A percentile compares a stretch with the other conserved stretches of the same genome.
These are phyloP conservation scores for Chlamydomonas incerta DNA, from an alignment of 139 green algal species.

Conservation along the genomic window DNA sequence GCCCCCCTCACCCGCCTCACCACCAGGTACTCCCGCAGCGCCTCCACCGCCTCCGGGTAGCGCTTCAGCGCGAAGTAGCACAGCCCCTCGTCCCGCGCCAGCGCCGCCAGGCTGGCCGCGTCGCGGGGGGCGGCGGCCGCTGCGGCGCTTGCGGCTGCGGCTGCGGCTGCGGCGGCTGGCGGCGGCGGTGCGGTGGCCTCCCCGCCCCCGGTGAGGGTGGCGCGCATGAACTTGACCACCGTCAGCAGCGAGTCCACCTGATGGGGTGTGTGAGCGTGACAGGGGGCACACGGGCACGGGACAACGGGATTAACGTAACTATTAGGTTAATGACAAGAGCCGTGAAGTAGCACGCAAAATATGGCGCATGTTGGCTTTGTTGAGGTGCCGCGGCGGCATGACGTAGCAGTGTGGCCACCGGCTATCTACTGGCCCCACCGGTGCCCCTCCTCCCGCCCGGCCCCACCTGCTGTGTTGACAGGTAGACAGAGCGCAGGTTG, in stretches of 20 bases:
- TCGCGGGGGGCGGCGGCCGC: no score
- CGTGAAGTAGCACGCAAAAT: no score
- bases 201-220: no score
- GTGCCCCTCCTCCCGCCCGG: neutral
- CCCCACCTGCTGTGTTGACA: slow-evolving; percentile 28
- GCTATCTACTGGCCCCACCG: no score
- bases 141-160: neutral
- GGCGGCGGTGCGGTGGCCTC: neutral
- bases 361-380: neutral
- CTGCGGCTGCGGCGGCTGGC: neutral
- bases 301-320: no score
- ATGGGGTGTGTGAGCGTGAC: neutral
- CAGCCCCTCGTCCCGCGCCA: slow-evolving; percentile 30
- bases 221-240: slow-evolving; percentile 16
- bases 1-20: no score
- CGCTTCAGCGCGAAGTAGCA: slow-evolving; percentile 31
- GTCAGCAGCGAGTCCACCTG: slow-evolving; percentile 10
- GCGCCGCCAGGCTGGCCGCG: neutral
- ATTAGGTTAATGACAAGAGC: no score
- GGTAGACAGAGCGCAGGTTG: slow-evolving; percentile 31
- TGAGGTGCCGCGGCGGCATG: neutral
- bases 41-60: slow-evolving; percentile 19
- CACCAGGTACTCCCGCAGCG: slow-evolving; percentile 5
- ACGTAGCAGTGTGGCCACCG: no score
- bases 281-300: no score